phyloP scores from a whole-genome alignment of 768 basidiomycete genomes.

The Flagelloscypha sp. region DNA sequence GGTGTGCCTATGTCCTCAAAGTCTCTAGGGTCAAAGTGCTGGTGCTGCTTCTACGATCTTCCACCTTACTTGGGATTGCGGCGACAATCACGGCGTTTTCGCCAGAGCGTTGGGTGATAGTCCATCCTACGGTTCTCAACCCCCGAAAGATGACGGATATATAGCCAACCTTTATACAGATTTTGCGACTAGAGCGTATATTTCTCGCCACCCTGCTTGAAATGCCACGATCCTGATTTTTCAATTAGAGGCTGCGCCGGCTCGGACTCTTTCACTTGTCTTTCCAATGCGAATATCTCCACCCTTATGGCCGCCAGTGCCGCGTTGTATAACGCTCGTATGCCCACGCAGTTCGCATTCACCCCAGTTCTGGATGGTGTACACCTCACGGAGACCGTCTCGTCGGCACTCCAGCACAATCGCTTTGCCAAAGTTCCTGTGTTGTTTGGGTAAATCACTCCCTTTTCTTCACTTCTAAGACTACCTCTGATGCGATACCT shows the following conservation, averaged over 20 bases:
- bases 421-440: constrained; percentile 31
- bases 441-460: constrained; percentile 31
- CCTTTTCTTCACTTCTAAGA: not conserved
- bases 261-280: constrained; percentile 23
- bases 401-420: constrained; percentile 30
- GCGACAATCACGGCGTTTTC: constrained; percentile 30
- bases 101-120: constrained; percentile 36
- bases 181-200: constrained; percentile 29
- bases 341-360: constrained; percentile 28
- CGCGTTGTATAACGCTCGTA: constrained; percentile 20
- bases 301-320: constrained; percentile 26
- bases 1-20: no score
- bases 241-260: constrained; percentile 25
- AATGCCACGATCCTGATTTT: not conserved
- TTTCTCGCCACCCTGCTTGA: not conserved
- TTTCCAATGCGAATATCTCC: constrained; percentile 20
- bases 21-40: constrained; percentile 34
- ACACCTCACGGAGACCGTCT: constrained; percentile 26
- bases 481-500: not conserved
- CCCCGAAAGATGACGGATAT: constrained; percentile 25
- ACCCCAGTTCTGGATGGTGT: constrained; percentile 30
- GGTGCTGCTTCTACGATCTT: constrained; percentile 35
- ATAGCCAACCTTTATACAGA: constrained; percentile 26
- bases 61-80: constrained; percentile 31
- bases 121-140: constrained; percentile 30